Evolutionary conservation across 2,329 filamentous ascomycete species (phyloP), one percentile per base, ranked within the genome.

Genomic region (Chaetomiaceae sp.): DNA sequence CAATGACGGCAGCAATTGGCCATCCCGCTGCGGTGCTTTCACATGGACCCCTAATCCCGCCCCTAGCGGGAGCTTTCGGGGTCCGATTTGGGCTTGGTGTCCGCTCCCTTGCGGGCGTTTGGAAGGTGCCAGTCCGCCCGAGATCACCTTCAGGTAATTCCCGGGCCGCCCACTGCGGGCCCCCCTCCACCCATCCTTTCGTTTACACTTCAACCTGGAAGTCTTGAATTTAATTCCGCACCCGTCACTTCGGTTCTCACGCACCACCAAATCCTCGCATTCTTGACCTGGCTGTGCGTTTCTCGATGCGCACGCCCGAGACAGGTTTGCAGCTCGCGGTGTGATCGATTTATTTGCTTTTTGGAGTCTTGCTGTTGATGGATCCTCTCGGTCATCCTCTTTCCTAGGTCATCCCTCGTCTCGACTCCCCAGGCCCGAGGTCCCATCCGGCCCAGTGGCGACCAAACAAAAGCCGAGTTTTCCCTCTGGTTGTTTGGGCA

Each of bases 1-100:
- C 21, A 50, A 50, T 44, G 35, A 48, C 44, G 35, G 48, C 48
- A 48, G 10, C 44, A 44, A 54, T 54, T 54, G 52, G 52, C 37
- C 14, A 25, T 43, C 16, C 13, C 21, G 12, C 3, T 27, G 25
- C n/a, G 21, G n/a, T 16, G 27, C 27, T 23, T 37, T n/a, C 16
- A 21, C 19, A 17, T 34, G 48, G 44, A 38, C 31, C 19, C n/a
- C n/a, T n/a, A n/a, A n/a, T n/a, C n/a, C n/a, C n/a, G n/a, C n/a
- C n/a, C n/a, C 17, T 16, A 48, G 44, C 48, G 53, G 53, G 48
- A 34, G 46, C 48, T 51, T 48, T 52, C 48, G 48, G 48, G 16
- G 25, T 20, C 37, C 37, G 23, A n/a, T 48, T 51, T 21, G 43
- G 44, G 47, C 19, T 43, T 39, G 34, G 38, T n/a, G 19, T 37